Evolutionary conservation across 805 yeast genomes (phyloP).

Genomic region (Zygosaccharomyces gambellarensis): DNA sequence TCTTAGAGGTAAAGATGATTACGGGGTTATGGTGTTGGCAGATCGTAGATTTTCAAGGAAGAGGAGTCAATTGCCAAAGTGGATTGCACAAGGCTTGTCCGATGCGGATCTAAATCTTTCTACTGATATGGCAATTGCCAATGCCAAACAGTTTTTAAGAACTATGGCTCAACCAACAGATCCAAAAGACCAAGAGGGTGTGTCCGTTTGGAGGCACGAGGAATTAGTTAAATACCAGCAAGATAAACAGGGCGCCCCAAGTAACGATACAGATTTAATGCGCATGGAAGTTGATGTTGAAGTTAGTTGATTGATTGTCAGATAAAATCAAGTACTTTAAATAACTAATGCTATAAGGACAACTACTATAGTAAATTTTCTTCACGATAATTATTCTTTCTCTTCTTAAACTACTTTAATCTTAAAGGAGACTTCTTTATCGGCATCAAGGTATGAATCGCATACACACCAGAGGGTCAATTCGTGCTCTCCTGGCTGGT

Average conservation of each 20-base stretch:
- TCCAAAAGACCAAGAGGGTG: constrained; percentile 87
- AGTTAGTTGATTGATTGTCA: constrained; percentile 3
- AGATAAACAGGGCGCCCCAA: constrained; percentile 37
- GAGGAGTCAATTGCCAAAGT: constrained; percentile 84
- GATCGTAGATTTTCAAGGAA: constrained; percentile 88
- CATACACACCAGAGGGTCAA: constrained; percentile 81
- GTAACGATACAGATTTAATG: constrained; percentile 9
- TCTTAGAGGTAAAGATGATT: constrained; percentile 95
- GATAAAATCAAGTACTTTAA: constrained; percentile 4
- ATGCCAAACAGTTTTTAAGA: constrained; percentile 86
- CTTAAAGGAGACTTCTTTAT: constrained; percentile 64
- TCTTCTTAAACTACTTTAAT: constrained; percentile 38
- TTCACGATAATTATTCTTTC: neutral
- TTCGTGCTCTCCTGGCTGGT: constrained; percentile 55
- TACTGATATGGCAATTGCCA: constrained; percentile 95
- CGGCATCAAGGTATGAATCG: constrained; percentile 90
- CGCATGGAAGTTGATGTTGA: constrained; percentile 18
- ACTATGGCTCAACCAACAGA: constrained; percentile 92
- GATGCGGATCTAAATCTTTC: constrained; percentile 91
- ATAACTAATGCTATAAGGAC: neutral
- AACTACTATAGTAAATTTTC: neutral
- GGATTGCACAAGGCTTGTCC: constrained; percentile 90
- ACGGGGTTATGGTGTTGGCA: constrained; percentile 97
- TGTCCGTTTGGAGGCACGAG: constrained; percentile 83
- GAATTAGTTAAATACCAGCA: constrained; percentile 58